These are phyloP conservation scores for Hirschfeldia incana DNA, from an alignment of 345 rosid genomes.

Conservation along the genomic window DNA sequence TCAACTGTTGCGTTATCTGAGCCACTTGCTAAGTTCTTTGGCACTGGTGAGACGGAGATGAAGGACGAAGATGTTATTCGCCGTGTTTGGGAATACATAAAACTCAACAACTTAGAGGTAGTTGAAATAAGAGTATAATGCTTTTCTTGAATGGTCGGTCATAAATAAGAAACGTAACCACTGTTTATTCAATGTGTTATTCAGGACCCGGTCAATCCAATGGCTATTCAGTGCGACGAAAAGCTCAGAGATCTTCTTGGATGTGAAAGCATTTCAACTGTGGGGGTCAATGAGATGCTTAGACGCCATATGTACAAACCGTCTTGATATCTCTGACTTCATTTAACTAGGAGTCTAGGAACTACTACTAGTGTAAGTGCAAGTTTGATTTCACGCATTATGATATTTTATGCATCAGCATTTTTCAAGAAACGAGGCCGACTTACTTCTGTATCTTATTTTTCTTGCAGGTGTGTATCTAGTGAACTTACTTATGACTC, in stretches of 20 bases:
- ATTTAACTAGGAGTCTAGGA: constrained; percentile 23
- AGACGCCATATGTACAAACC: constrained; percentile 67
- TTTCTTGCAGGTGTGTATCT: constrained; percentile 52
- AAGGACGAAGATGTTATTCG: constrained; percentile 52
- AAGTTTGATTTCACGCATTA: not conserved
- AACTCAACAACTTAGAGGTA: constrained; percentile 73
- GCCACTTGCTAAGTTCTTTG: constrained; percentile 77
- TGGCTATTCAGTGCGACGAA: constrained; percentile 76
- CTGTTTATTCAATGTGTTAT: not conserved
- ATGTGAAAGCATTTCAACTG: constrained; percentile 83
- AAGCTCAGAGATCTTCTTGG: constrained; percentile 81
- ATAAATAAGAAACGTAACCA: constrained; percentile 2
- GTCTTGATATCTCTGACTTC: constrained; percentile 53
- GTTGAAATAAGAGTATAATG: not conserved
- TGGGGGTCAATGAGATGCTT: constrained; percentile 70
- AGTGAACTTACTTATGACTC: constrained; percentile 39
- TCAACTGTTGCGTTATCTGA: constrained; percentile 57
- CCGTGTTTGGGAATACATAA: constrained; percentile 81
- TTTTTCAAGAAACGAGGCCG: not conserved
- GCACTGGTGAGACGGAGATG: constrained; percentile 68
- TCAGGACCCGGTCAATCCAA: constrained; percentile 73
- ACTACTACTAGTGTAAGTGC: constrained; percentile 36
- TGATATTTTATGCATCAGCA: not conserved
- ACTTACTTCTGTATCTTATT: not conserved
- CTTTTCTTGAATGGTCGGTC: not conserved